phyloP scores from a whole-genome alignment of 108 stramenopile genomes.

The Fistulifera solaris region DNA sequence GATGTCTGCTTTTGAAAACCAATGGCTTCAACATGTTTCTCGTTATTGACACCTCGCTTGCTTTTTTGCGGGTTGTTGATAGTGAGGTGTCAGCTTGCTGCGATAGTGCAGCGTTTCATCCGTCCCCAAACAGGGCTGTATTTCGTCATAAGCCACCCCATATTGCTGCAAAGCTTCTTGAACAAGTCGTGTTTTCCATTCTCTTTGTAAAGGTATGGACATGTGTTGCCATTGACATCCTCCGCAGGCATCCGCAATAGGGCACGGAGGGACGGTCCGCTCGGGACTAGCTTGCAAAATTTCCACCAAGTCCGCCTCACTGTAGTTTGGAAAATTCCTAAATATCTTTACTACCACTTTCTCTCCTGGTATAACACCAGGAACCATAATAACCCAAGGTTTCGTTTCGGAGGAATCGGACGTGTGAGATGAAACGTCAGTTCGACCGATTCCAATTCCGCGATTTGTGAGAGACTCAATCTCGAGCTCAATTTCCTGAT shows the following conservation, averaged over 20 bases:
- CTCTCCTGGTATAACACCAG: conserved; percentile 89
- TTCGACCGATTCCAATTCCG: conserved; percentile 12
- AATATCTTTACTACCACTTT: conserved; percentile 64
- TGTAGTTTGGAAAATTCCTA: conserved; percentile 76
- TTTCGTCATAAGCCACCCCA: conserved; percentile 22
- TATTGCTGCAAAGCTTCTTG: conserved; percentile 58
- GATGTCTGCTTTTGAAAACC: conserved; percentile 77
- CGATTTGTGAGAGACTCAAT: conserved; percentile 18
- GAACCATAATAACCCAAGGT: conserved; percentile 88
- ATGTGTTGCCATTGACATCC: conserved; percentile 98
- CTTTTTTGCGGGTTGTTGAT: conserved; percentile 71
- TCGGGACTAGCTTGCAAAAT: conserved; percentile 68
- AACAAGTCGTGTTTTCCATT: conserved; percentile 89
- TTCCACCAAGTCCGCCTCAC: conserved; percentile 82
- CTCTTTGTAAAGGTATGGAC: conserved; percentile 70
- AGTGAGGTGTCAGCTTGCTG: conserved; percentile 94
- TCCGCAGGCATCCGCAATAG: conserved; percentile 77
- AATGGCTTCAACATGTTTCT: conserved; percentile 17
- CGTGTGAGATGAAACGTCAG: background rate
- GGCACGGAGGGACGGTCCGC: conserved; percentile 76
- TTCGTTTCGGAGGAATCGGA: background rate
- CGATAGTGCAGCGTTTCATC: conserved; percentile 86
- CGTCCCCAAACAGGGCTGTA: conserved; percentile 66
- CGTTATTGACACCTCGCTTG: conserved; percentile 8
- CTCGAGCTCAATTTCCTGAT: conserved; percentile 18